Conservation (phyloP, 2,329 filamentous ascomycete species). For the Lizonia empirigonia region DNA sequence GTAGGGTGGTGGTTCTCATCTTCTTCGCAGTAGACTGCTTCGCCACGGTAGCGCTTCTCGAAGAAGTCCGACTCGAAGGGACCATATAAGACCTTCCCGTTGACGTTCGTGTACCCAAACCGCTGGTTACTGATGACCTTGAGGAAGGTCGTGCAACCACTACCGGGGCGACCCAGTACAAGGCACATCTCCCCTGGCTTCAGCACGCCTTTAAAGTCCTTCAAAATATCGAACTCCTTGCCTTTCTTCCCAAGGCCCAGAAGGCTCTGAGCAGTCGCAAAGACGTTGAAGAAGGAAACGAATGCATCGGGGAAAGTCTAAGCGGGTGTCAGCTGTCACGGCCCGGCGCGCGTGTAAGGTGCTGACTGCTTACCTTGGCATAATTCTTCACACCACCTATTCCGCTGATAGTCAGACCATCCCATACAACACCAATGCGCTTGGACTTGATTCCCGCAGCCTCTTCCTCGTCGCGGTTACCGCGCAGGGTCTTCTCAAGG, state of each 20-base stretch:
- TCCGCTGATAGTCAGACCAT: slow-evolving; percentile 75
- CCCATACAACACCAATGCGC: slow-evolving; percentile 74
- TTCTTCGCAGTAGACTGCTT: slow-evolving; percentile 85
- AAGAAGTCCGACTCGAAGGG: slow-evolving; percentile 75
- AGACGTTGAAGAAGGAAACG: slow-evolving; percentile 75
- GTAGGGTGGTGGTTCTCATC: slow-evolving; percentile 87
- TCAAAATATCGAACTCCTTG: slow-evolving; percentile 73
- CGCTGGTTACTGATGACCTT: slow-evolving; percentile 62
- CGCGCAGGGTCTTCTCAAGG: slow-evolving; percentile 74
- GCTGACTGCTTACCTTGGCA: slow-evolving; percentile 48
- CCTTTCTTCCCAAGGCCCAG: slow-evolving; percentile 71
- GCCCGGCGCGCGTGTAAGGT: slow-evolving; percentile 20
- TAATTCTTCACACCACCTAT: slow-evolving; percentile 76
- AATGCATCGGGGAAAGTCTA: slow-evolving; percentile 79
- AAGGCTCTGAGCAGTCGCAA: slow-evolving; percentile 66
- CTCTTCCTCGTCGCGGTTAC: slow-evolving; percentile 71
- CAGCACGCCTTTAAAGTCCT: slow-evolving; percentile 66
- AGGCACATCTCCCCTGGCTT: slow-evolving; percentile 85
- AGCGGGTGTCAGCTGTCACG: slow-evolving; percentile 16
- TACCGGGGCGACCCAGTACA: slow-evolving; percentile 77
- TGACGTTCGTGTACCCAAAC: slow-evolving; percentile 63
- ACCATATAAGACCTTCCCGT: slow-evolving; percentile 78
- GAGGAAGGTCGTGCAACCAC: slow-evolving; percentile 61
- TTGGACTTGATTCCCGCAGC: slow-evolving; percentile 81
- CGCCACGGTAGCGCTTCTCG: slow-evolving; percentile 72